Evolutionary conservation across 2,329 filamentous ascomycete genomes (phyloP), one percentile per base, ranked within the genome.

Genomic region (Neopestalotiopsis sp.): DNA sequence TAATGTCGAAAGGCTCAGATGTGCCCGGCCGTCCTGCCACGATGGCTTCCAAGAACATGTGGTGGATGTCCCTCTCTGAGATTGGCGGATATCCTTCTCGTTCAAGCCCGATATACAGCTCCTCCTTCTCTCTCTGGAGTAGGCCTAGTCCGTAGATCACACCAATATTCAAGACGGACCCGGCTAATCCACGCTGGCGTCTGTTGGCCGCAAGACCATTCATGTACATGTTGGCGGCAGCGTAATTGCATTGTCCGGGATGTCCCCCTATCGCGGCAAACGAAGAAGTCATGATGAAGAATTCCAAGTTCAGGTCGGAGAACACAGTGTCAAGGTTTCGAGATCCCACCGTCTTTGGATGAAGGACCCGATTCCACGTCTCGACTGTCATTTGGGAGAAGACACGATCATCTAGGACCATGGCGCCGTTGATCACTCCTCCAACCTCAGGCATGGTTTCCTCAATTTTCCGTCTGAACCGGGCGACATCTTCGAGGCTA

Each of bases 41-140:
- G 32, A 88, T 82, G 4, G 85, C 84, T 72, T 88, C 85, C 9
- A 86, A 78, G 69, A 88, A 85, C 77, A 85, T 81, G 71, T 85
- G 82, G 71, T 87, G 84, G 17, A 88, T 73, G 66, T 87, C 84
- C 3, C 80, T 78, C 74, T 88, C 86, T 2, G 85, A 85, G 13
- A 87, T 79, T 45, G 82, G 82, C 67, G 81, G 82, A 68, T 84
- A 84, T 5, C 82, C 81, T 13, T 84, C 82, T 4, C 81, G 74
- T 76, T 82, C 81, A 0, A 84, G 78, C 1, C 80, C 80, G 0
- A 72, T 71, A 68, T 84, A 84, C 2, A 84, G 71, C 12, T 79
- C 71, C 1, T 76, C 75, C 71, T 80, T 79, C 71, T 84, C 81
- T 17, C 82, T 80, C 45, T 82, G 79, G 14, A 84, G 72, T 68